A percentile compares a stretch with the other conserved stretches of the same genome.
These are phyloP conservation scores for Leishmania tropica DNA, from an alignment of 208 protist species.

Conservation along the genomic window DNA sequence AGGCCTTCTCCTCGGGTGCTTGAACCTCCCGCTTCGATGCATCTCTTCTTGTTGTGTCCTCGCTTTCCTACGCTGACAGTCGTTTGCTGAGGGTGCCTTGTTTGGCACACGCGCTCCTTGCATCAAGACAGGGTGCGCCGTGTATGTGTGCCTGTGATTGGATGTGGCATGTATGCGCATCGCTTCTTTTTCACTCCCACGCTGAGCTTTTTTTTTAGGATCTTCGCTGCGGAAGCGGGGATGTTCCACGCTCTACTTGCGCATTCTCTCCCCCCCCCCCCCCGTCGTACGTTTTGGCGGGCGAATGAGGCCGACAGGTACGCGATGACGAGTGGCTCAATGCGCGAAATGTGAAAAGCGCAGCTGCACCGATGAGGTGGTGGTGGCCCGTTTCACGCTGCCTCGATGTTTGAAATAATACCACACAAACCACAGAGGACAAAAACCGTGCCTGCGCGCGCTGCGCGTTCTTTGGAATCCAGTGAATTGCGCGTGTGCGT, in stretches of 20 bases:
- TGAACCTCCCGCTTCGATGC: not conserved
- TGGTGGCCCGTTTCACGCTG: not conserved
- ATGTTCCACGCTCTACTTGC: not conserved
- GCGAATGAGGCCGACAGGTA: not conserved
- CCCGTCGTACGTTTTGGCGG: not conserved
- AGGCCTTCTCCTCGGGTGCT: not conserved
- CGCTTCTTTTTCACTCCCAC: not conserved
- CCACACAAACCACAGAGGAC: not conserved
- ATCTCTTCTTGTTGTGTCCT: not conserved
- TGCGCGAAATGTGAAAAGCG: not conserved
- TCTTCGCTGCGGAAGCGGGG: not conserved
- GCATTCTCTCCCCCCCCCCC: not conserved
- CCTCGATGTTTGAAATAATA: not conserved
- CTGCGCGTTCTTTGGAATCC: not conserved
- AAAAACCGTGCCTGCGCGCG: not conserved
- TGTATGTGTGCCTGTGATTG: not conserved
- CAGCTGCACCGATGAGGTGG: not conserved
- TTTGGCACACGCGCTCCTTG: not conserved
- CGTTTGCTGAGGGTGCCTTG: not conserved
- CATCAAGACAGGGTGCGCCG: not conserved
- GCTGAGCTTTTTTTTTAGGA: not conserved
- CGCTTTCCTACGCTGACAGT: not conserved
- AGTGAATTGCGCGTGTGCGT: not conserved
- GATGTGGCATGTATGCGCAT: not conserved
- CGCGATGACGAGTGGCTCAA: not conserved